A percentile compares a stretch with the other conserved stretches of the same genome.
Conservation (phyloP, 78 protist genomes). For the Dictyostelium discoideum region DNA sequence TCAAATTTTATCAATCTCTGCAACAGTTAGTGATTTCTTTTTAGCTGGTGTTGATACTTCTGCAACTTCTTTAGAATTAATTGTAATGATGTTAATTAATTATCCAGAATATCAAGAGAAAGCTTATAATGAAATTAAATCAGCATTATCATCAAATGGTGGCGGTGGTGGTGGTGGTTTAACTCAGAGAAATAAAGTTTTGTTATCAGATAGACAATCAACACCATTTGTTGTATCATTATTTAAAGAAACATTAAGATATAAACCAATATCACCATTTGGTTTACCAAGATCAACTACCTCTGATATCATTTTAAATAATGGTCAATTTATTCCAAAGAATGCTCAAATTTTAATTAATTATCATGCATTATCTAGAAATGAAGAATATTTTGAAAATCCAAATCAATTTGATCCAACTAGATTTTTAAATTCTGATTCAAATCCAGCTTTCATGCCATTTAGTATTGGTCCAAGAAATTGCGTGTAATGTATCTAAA, state of each 20-base stretch:
- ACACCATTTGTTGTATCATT: conserved; percentile 23
- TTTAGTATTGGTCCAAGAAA: conserved; percentile 4
- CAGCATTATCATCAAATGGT: neutral
- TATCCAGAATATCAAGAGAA: conserved; percentile 51
- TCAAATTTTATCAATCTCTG: neutral
- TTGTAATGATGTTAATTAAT: neutral
- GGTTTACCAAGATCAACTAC: neutral
- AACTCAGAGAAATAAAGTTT: neutral
- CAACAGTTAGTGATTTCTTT: neutral
- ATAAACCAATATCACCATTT: neutral
- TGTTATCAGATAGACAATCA: neutral
- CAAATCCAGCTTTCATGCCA: neutral
- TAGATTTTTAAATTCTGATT: conserved; percentile 12
- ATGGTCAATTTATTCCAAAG: conserved; percentile 17
- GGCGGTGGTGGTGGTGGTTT: no score
- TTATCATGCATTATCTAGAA: neutral
- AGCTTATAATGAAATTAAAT: neutral
- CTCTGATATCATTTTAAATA: neutral
- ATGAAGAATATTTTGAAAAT: neutral
- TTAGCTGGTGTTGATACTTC: conserved; percentile 33
- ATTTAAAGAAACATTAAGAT: conserved; percentile 3
- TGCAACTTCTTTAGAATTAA: neutral
- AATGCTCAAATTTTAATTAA: neutral
- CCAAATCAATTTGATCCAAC: conserved; percentile 18
- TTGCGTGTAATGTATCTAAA: neutral